Evolutionary conservation across 1,284 basidiomycete genomes (phyloP).

Genomic region (Melampsora abietis-canadensis): DNA sequence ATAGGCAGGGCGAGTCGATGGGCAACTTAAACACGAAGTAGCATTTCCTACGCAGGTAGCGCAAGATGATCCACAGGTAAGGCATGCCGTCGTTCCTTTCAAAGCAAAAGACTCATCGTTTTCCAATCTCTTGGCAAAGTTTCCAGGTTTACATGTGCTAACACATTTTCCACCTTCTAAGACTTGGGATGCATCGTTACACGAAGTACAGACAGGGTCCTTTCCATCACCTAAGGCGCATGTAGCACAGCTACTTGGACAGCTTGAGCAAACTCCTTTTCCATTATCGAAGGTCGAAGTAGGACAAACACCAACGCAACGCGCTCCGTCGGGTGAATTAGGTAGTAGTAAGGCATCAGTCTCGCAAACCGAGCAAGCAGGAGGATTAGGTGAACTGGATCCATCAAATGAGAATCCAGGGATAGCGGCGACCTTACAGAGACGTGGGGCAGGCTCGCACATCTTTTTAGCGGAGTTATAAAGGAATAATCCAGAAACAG

Average conservation of each 20-base stretch:
- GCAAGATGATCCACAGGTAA: conserved; percentile 19
- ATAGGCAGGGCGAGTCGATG: conserved; percentile 12
- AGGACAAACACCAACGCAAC: conserved; percentile 26
- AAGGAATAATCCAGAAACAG: conserved; percentile 14
- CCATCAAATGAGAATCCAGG: conserved; percentile 29
- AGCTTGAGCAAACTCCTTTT: conserved; percentile 7
- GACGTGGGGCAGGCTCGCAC: conserved; percentile 30
- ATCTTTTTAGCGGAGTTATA: conserved; percentile 27
- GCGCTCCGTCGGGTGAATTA: not conserved
- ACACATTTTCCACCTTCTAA: conserved; percentile 11
- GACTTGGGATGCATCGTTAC: not conserved
- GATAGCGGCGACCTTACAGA: conserved; percentile 19
- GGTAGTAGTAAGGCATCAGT: conserved; percentile 23
- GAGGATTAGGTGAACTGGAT: not conserved
- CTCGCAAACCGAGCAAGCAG: conserved; percentile 28
- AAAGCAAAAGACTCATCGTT: conserved; percentile 12
- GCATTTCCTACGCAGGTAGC: conserved; percentile 14
- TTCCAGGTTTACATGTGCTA: conserved; percentile 12
- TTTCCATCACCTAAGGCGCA: conserved; percentile 7
- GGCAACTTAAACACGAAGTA: conserved; percentile 23
- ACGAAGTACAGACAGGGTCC: conserved; percentile 14
- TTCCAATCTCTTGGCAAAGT: conserved; percentile 12
- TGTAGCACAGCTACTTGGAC: conserved; percentile 20
- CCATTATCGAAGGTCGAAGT: conserved; percentile 19
- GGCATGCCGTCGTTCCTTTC: conserved; percentile 18